Conservation (phyloP, 129 eudicot genomes). For the Smallanthus sonchifolius region DNA sequence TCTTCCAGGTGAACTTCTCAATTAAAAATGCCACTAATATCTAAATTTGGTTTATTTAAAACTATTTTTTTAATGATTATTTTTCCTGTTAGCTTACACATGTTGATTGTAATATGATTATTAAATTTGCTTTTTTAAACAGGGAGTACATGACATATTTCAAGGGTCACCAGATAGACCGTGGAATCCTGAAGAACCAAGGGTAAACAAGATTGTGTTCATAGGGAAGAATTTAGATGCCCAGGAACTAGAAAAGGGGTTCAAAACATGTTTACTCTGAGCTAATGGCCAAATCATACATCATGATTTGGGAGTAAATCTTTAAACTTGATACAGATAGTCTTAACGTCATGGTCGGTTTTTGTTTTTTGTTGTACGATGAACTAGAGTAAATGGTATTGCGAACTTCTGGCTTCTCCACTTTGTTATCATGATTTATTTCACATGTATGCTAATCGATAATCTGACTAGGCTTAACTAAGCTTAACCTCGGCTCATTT, state of each 20-base stretch:
- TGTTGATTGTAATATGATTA: not conserved
- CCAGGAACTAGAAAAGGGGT: slow-evolving; percentile 74
- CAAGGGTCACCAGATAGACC: slow-evolving; percentile 94
- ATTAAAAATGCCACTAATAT: not conserved
- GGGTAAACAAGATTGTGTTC: slow-evolving; percentile 87
- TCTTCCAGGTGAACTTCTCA: slow-evolving; percentile 69
- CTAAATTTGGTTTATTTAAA: not conserved
- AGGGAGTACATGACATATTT: slow-evolving; percentile 99
- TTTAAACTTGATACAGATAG: slow-evolving; percentile 16
- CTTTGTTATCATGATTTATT: not conserved
- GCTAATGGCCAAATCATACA: not conserved
- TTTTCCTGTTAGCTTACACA: not conserved
- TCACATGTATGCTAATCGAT: not conserved
- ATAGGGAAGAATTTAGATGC: slow-evolving; percentile 83
- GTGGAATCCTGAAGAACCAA: slow-evolving; percentile 76
- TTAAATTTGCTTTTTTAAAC: slow-evolving; percentile 6
- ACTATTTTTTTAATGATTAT: not conserved
- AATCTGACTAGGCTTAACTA: not conserved
- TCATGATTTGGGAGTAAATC: slow-evolving; percentile 11
- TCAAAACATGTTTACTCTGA: slow-evolving; percentile 67
- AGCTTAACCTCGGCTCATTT: too few species aligned
- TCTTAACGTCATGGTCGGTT: slow-evolving; percentile 5
- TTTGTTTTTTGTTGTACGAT: slow-evolving; percentile 33
- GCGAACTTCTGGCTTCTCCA: not conserved
- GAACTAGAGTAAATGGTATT: slow-evolving; percentile 15